These are phyloP conservation scores for Neurospora sublineolata DNA, from an alignment of 495 filamentous ascomycete species.

Conservation along the genomic window DNA sequence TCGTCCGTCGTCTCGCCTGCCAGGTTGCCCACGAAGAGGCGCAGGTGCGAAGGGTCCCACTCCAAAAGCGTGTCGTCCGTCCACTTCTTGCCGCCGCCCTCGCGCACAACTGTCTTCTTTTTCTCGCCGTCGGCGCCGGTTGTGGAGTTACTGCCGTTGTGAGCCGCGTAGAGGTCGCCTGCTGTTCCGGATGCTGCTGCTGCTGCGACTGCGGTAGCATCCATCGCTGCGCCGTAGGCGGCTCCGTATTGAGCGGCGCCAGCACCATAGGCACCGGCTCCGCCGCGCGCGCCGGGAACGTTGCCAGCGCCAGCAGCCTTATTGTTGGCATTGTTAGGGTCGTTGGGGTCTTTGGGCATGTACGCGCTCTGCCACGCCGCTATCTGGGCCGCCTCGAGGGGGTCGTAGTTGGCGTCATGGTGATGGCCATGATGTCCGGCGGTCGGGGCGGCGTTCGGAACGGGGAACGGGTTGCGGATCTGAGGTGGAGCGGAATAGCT, in stretches of 20 bases:
- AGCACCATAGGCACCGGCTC: slow-evolving; percentile 29
- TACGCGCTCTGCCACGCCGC: slow-evolving; percentile 97
- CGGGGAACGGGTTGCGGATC: slow-evolving; percentile 78
- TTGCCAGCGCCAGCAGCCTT: slow-evolving; percentile 15
- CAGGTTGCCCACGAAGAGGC: slow-evolving; percentile 90
- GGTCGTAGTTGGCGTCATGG: slow-evolving; percentile 41
- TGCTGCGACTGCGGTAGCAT: slow-evolving; percentile 20
- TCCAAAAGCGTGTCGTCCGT: slow-evolving; percentile 75
- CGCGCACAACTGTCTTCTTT: slow-evolving; percentile 67
- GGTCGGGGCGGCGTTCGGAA: slow-evolving; percentile 39
- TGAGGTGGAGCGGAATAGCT: slow-evolving; percentile 51
- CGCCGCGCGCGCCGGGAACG: slow-evolving; percentile 5
- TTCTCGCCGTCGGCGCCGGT: slow-evolving; percentile 22
- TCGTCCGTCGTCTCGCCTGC: slow-evolving; percentile 99
- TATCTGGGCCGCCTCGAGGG: slow-evolving; percentile 84
- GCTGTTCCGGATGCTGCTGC: slow-evolving; percentile 4
- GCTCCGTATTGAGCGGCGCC: slow-evolving; percentile 12
- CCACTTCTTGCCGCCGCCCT: slow-evolving; percentile 86
- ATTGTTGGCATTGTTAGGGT: slow-evolving; percentile 12
- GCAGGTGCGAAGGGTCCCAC: slow-evolving; percentile 92
- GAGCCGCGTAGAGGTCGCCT: slow-evolving; percentile 21
- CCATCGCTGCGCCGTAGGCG: slow-evolving; percentile 1
- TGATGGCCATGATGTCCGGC: slow-evolving; percentile 1
- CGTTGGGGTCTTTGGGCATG: slow-evolving; percentile 40
- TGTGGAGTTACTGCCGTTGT: slow-evolving; percentile 20